Conservation (phyloP, 202 grass and related monocot genomes). For the Dendrocalamus latiflorus region DNA sequence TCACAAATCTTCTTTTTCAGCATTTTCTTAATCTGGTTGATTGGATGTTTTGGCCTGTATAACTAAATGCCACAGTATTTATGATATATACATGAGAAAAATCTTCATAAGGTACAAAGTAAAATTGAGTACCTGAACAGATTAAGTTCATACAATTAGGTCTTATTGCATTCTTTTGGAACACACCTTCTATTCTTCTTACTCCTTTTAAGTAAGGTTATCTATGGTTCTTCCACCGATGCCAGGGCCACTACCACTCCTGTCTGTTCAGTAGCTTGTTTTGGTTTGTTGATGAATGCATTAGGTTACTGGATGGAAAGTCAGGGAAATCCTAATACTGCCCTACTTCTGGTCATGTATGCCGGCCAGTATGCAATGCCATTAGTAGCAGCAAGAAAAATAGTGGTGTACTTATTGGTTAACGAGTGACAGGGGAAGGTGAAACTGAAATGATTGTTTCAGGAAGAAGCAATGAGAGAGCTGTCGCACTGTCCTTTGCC, state of each 20-base stretch:
- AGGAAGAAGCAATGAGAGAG: neutral
- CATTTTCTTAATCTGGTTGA: neutral
- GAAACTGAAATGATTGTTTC: neutral
- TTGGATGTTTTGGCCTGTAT: neutral
- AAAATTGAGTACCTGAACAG: neutral
- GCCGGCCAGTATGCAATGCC: neutral
- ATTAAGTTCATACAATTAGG: neutral
- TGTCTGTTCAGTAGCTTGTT: neutral
- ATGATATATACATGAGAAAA: neutral
- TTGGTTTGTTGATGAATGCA: neutral
- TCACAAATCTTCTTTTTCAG: neutral
- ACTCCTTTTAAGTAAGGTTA: neutral
- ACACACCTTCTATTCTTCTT: neutral
- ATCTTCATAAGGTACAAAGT: neutral
- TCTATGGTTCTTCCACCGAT: neutral
- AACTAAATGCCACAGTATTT: neutral
- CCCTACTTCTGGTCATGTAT: neutral
- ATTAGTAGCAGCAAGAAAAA: neutral
- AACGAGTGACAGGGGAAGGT: neutral
- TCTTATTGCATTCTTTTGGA: neutral
- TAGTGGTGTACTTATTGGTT: neutral
- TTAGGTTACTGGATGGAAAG: neutral
- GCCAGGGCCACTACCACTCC: neutral
- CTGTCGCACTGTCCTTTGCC: neutral
- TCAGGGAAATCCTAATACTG: neutral